These are phyloP conservation scores for Yamadazyma aaseri DNA, from an alignment of 1,139 yeast genomes.

Conservation along the genomic window DNA sequence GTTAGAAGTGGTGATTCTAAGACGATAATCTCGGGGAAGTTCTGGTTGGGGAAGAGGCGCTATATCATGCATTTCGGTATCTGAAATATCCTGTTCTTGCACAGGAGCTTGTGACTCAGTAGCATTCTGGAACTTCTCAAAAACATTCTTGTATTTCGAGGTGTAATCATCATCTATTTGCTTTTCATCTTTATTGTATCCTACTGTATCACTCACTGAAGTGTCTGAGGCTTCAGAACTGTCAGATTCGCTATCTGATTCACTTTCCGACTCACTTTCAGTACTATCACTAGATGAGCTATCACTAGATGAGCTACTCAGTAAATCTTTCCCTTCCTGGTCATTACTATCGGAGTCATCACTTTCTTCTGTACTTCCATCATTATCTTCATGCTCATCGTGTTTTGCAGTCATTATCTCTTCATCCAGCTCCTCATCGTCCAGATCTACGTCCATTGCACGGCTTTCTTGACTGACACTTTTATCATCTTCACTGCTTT, in stretches of 20 bases:
- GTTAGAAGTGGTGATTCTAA: constrained; percentile 40
- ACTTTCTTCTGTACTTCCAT: too few relatives aligned
- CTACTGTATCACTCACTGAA: too few relatives aligned
- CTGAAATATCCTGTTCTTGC: constrained; percentile 20
- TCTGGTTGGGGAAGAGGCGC: constrained; percentile 85
- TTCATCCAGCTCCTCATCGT: constrained; percentile 2
- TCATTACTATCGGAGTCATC: too few relatives aligned
- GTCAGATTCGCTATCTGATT: too few relatives aligned
- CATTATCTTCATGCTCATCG: too few relatives aligned
- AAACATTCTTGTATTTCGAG: constrained; percentile 32
- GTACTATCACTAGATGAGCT: too few relatives aligned
- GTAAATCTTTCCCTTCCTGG: too few relatives aligned
- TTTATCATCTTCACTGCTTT: not conserved
- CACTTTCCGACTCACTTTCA: too few relatives aligned
- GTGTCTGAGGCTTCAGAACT: too few relatives aligned
- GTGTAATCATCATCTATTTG: constrained; percentile 5
- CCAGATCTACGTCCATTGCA: not conserved
- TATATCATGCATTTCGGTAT: constrained; percentile 47
- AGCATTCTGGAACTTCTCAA: constrained; percentile 26
- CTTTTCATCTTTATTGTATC: too few relatives aligned
- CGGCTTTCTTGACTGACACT: not conserved
- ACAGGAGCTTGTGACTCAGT: constrained; percentile 10
- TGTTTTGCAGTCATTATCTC: too few relatives aligned
- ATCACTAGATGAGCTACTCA: too few relatives aligned
- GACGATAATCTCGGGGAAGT: constrained; percentile 49